Conservation (phyloP, 1,139 yeast species). For the Debaryomyces singareniensis region DNA sequence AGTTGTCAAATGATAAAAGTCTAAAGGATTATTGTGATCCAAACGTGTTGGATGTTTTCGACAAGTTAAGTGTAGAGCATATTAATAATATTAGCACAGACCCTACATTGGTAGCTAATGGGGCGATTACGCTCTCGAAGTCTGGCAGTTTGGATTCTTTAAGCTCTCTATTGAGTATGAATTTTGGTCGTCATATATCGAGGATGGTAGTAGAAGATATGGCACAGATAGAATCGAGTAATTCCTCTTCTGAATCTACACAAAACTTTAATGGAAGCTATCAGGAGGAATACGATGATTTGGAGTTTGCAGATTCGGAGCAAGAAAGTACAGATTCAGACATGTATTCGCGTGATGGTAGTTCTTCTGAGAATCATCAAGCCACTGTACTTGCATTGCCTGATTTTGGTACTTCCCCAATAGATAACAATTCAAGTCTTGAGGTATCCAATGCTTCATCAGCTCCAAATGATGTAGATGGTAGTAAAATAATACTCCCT, state of each 20-base stretch:
- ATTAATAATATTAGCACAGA: background rate
- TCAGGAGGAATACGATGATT: slow-evolving; percentile 16
- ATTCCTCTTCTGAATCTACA: background rate
- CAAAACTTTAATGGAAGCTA: slow-evolving; percentile 6
- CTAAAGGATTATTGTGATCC: slow-evolving; percentile 52
- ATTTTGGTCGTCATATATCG: slow-evolving; percentile 36
- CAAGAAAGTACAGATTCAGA: slow-evolving; percentile 19
- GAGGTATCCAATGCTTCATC: slow-evolving; percentile 4
- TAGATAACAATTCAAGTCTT: slow-evolving; percentile 9
- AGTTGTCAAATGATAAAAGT: slow-evolving; percentile 53
- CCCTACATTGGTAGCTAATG: slow-evolving; percentile 1
- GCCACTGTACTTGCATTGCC: slow-evolving; percentile 1
- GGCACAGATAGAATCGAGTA: slow-evolving; percentile 2
- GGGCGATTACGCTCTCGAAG: slow-evolving; percentile 19
- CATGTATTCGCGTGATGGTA: slow-evolving; percentile 15
- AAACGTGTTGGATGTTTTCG: slow-evolving; percentile 55
- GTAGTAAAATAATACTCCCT: slow-evolving; percentile 3
- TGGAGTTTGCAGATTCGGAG: slow-evolving; percentile 41
- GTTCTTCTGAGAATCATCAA: slow-evolving; percentile 15
- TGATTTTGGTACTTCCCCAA: slow-evolving; percentile 6
- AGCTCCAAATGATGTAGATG: slow-evolving; percentile 1
- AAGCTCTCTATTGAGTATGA: slow-evolving; percentile 33
- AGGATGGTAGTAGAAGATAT: slow-evolving; percentile 30
- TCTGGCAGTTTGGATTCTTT: slow-evolving; percentile 33
- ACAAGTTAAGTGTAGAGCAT: slow-evolving; percentile 13